Conservation (phyloP, 495 filamentous ascomycete genomes). For the Hypoxylon fragiforme region DNA sequence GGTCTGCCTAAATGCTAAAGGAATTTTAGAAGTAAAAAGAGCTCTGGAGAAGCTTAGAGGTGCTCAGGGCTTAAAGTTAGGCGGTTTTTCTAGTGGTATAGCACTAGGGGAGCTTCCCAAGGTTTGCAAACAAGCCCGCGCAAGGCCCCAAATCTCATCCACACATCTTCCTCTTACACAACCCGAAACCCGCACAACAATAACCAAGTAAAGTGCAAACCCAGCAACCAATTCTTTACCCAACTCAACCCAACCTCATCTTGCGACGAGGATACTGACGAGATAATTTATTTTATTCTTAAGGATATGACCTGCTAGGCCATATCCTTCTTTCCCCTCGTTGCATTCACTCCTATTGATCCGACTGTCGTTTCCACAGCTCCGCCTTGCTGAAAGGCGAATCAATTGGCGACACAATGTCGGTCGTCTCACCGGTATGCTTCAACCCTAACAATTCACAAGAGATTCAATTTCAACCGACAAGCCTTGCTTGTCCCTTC, state of each 20-base stretch:
- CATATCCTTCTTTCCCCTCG: slow-evolving; percentile 35
- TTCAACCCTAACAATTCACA: not conserved
- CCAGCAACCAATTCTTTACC: slow-evolving; percentile 1
- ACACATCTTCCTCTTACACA: slow-evolving; percentile 8
- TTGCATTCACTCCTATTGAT: slow-evolving; percentile 35
- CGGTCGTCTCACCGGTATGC: slow-evolving; percentile 65
- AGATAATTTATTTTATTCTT: slow-evolving; percentile 8
- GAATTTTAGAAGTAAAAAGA: too few species aligned
- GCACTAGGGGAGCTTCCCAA: too few species aligned
- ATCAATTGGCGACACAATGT: slow-evolving; percentile 59
- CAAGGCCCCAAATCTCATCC: slow-evolving; percentile 1
- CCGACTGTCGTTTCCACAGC: slow-evolving; percentile 38
- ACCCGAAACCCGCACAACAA: not conserved
- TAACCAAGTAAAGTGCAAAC: too few species aligned
- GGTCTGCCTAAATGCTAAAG: too few species aligned
- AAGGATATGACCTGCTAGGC: slow-evolving; percentile 41
- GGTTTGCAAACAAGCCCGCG: slow-evolving; percentile 7
- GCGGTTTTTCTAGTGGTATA: too few species aligned
- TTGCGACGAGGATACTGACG: slow-evolving; percentile 17
- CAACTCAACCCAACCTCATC: slow-evolving; percentile 4
- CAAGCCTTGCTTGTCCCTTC: too few species aligned
- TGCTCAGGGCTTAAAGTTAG: too few species aligned
- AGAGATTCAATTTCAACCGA: too few species aligned
- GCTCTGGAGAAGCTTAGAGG: too few species aligned
- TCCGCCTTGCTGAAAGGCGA: slow-evolving; percentile 54